Evolutionary conservation across 352 stramenopile species (phyloP).

Genomic region (Phytophthora brassicae): DNA sequence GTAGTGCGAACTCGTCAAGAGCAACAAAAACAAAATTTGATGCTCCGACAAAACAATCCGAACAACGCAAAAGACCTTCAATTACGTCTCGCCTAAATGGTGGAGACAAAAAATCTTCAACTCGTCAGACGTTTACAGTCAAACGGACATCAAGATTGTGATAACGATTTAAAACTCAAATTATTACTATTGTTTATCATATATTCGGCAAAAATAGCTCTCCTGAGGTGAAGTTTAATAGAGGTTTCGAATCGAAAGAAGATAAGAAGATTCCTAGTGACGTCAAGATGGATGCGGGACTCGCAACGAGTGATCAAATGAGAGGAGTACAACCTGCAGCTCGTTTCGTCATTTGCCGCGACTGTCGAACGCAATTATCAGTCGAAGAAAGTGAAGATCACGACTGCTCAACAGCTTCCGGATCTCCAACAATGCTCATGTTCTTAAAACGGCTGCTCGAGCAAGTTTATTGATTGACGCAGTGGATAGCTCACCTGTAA

Average conservation of each 20-base stretch:
- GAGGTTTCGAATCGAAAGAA: constrained; percentile 16
- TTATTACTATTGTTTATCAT: too few relatives aligned
- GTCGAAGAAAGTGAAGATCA: constrained; percentile 69
- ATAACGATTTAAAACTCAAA: too few relatives aligned
- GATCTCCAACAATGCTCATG: constrained; percentile 23
- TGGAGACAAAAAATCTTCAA: neutral
- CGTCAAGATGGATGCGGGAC: constrained; percentile 55
- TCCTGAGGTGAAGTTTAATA: neutral
- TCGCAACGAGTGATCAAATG: constrained; percentile 49
- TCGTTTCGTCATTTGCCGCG: constrained; percentile 52
- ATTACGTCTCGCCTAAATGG: constrained; percentile 1
- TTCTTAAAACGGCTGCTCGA: constrained; percentile 23
- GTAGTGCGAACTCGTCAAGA: neutral
- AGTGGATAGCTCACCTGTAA: constrained; percentile 28
- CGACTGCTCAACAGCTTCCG: constrained; percentile 40
- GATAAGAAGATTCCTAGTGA: too few relatives aligned
- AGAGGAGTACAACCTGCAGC: neutral
- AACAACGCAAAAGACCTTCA: constrained; percentile 11
- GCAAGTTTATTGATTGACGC: constrained; percentile 43
- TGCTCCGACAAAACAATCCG: constrained; percentile 21
- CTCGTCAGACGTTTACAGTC: neutral
- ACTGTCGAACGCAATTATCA: constrained; percentile 50
- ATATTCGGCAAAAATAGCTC: constrained; percentile 10
- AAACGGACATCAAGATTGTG: constrained; percentile 12
- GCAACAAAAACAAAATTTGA: constrained; percentile 4